Conservation (phyloP, 2,329 filamentous ascomycete species). For the Pseudocercospora macadamiae region DNA sequence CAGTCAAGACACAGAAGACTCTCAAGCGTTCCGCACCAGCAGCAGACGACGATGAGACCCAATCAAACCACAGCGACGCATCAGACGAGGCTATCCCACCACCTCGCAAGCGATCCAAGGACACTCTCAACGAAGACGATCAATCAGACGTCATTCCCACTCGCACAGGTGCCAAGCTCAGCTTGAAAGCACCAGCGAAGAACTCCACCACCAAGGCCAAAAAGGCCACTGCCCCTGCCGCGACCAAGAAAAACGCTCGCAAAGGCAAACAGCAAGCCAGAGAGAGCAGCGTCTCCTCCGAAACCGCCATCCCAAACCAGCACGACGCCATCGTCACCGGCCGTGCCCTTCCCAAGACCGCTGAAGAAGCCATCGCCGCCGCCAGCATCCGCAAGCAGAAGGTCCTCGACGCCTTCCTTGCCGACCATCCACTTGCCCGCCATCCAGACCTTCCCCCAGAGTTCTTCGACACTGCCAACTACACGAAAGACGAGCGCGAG, state of each 20-base stretch:
- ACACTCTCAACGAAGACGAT: neutral
- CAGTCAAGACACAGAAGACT: slow-evolving; percentile 14
- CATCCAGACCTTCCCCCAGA: slow-evolving; percentile 31
- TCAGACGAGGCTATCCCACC: neutral
- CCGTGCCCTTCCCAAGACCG: slow-evolving; percentile 22
- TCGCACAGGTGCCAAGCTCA: neutral
- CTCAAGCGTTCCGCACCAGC: slow-evolving; percentile 2
- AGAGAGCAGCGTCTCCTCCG: neutral
- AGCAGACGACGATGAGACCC: slow-evolving; percentile 3
- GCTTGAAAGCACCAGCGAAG: neutral
- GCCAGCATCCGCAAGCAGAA: slow-evolving; percentile 20
- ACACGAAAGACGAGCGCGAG: slow-evolving; percentile 18
- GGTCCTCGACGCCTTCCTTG: slow-evolving; percentile 19
- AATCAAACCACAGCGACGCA: slow-evolving; percentile 2
- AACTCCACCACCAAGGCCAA: neutral
- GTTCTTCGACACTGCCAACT: slow-evolving; percentile 31
- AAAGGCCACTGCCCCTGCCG: neutral
- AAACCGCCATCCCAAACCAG: neutral
- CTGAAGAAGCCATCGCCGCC: slow-evolving; percentile 26
- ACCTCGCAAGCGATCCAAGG: slow-evolving; percentile 2
- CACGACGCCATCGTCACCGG: slow-evolving; percentile 26
- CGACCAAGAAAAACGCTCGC: neutral
- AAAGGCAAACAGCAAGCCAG: too few species aligned
- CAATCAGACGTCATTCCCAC: neutral
- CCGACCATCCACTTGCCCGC: slow-evolving; percentile 2